Percentiles rank a stretch among this genome's conserved stretches.
Evolutionary conservation across 108 stramenopile species (phyloP).

Genomic region (Fragilariopsis cylindrus): DNA sequence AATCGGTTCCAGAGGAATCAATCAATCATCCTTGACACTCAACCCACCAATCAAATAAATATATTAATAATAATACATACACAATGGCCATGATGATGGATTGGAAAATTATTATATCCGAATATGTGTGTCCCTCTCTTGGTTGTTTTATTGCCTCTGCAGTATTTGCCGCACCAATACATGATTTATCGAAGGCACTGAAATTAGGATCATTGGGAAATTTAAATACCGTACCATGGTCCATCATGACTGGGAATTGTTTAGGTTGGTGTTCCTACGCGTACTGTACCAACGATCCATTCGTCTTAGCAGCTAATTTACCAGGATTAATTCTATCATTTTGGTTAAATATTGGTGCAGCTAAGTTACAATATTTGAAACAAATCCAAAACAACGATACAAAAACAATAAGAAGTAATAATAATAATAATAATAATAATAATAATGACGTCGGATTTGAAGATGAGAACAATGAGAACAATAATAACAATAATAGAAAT

Average conservation of each 20-base stretch:
- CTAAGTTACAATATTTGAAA: slow-evolving; percentile 56
- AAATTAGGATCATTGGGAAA: slow-evolving; percentile 30
- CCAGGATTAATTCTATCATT: slow-evolving; percentile 56
- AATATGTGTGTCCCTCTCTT: slow-evolving; percentile 44
- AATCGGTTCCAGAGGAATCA: too few relatives aligned
- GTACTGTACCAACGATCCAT: slow-evolving; percentile 45
- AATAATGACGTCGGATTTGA: neutral
- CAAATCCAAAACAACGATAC: slow-evolving; percentile 10
- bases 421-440: neutral
- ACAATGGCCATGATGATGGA: slow-evolving; percentile 10
- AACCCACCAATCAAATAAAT: too few relatives aligned
- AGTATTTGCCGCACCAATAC: slow-evolving; percentile 34
- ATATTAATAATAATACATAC: slow-evolving; percentile 3
- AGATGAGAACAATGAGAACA: neutral
- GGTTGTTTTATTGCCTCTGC: slow-evolving; percentile 46
- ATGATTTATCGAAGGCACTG: slow-evolving; percentile 35
- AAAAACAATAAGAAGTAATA: neutral
- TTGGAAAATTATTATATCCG: slow-evolving; percentile 33
- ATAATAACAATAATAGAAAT: too few relatives aligned
- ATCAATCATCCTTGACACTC: too few relatives aligned
- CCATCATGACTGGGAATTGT: slow-evolving; percentile 70
- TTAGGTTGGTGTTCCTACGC: slow-evolving; percentile 48
- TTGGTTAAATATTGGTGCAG: slow-evolving; percentile 66
- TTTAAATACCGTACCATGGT: slow-evolving; percentile 56
- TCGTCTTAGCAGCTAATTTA: slow-evolving; percentile 59